Evolutionary conservation across 352 stramenopile genomes (phyloP).

Genomic region (Phytophthora pini): DNA sequence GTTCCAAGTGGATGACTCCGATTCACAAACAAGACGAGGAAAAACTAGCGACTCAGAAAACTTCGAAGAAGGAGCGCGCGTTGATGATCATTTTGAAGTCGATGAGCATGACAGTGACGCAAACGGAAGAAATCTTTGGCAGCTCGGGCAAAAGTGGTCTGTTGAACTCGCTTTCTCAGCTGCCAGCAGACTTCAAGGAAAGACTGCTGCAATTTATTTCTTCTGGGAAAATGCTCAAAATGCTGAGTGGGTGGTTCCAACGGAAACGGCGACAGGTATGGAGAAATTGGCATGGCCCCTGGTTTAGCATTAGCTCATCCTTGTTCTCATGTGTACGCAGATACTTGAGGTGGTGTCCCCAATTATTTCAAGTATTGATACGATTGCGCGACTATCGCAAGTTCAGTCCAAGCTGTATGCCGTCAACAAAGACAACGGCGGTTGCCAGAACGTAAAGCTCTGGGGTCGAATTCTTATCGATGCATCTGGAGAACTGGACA

Average conservation of each 20-base stretch:
- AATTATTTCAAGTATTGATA: constrained; percentile 63
- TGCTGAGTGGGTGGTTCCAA: constrained; percentile 47
- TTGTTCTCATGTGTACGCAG: constrained; percentile 29
- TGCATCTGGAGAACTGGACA: constrained; percentile 14
- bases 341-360: constrained; percentile 43
- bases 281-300: neutral
- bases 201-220: constrained; percentile 39
- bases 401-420: constrained; percentile 61
- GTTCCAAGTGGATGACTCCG: constrained; percentile 58
- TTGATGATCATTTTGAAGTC: constrained; percentile 70
- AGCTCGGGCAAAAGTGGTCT: constrained; percentile 18
- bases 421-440: constrained; percentile 43
- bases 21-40: constrained; percentile 20
- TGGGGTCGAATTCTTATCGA: constrained; percentile 39
- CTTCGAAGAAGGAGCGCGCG: constrained; percentile 36
- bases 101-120: constrained; percentile 57
- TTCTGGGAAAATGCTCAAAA: constrained; percentile 38
- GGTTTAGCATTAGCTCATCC: neutral
- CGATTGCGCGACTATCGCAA: constrained; percentile 65
- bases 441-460: constrained; percentile 42
- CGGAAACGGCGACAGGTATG: constrained; percentile 48
- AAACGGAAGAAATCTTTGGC: constrained; percentile 69
- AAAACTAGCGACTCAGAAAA: constrained; percentile 5
- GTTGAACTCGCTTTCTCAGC: constrained; percentile 35
- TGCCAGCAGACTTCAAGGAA: constrained; percentile 33